These are phyloP conservation scores for Metarhizium guizhouense DNA, from an alignment of 2,329 filamentous ascomycete species.

Conservation along the genomic window DNA sequence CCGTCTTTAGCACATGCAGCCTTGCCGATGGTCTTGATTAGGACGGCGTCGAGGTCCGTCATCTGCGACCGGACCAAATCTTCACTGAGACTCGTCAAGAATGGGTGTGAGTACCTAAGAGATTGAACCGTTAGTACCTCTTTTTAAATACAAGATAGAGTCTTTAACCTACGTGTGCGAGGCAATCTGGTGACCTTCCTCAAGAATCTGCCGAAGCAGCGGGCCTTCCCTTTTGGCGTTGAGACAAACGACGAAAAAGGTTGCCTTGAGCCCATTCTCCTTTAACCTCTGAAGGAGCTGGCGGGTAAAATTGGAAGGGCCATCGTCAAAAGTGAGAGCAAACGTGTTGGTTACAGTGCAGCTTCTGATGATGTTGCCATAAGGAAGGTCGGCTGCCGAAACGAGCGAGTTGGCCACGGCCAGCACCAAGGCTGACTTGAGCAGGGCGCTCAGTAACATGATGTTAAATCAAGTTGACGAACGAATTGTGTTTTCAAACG, in stretches of 20 bases:
- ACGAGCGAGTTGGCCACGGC: no score
- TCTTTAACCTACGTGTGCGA: constrained; percentile 28
- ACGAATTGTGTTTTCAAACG: no score
- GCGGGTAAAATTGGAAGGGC: constrained; percentile 26
- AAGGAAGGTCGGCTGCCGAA: no score
- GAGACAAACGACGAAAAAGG: constrained; percentile 17
- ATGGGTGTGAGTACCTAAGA: no score
- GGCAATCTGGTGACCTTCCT: constrained; percentile 45
- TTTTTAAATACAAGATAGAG: constrained; percentile 10
- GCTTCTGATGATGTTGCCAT: constrained; percentile 8
- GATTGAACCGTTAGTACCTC: constrained; percentile 13
- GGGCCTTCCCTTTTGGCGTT: constrained; percentile 10
- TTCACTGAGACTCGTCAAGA: no score
- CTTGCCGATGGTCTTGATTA: constrained; percentile 20
- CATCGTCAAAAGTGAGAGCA: constrained; percentile 32
- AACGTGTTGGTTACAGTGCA: constrained; percentile 17
- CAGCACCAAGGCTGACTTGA: no score
- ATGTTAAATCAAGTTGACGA: no score
- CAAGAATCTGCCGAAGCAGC: constrained; percentile 28
- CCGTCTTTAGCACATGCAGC: no score
- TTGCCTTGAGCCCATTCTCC: constrained; percentile 16
- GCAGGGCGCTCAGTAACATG: no score
- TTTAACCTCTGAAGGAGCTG: constrained; percentile 22
- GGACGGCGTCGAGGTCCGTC: constrained; percentile 21
- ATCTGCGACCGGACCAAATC: constrained; percentile 22